Base-by-base conservation (phyloP, 1,284 basidiomycete species). In the Puccinia novopanici region DNA sequence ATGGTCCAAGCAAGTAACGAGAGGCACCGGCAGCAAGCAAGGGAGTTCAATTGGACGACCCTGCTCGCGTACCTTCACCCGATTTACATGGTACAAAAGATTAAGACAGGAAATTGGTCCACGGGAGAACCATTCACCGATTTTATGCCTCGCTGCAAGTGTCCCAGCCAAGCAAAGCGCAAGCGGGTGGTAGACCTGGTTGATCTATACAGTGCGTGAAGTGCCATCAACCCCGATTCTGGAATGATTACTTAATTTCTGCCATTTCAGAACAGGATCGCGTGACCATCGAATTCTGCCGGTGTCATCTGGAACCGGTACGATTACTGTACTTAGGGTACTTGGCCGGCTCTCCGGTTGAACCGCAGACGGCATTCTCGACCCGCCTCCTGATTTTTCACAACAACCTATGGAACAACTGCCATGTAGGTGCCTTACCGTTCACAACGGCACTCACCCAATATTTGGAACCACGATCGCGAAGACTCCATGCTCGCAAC, bases 361-460 rank as follows among this genome's bases (percentile, higher is more conserved):
- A 15, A 37, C 67, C 67, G 5, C 67, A 68, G 24, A 68, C 67
- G 1, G 67, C 48, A 3, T 50, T 68, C 27, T 68, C 45, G 9
- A 4, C 50, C 9, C 67, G 22, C 3, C 17, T 68, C 0, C 42
- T 68, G 0, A 52, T 68, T 27, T 68, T 68, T 24, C 67, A 68
- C 67, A 68, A 68, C 27, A 12, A 40, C 42, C 9, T 68, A 8
- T 68, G 67, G 67, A 68, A 68, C 67, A 12, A 68, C 17, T 68
- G 67, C n/a, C 40, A 68, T 27, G 17, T 68, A 27, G 67, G 67
- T 4, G 42, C 67, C 27, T 27, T 68, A 9, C 42, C 67, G 1
- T 68, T 68, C 19, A 68, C n/a, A 1, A 19, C 15, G 13, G 67
- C 67, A 1, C 42, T 68, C 50, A 9, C 22, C 15, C 19, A 3